Evolutionary conservation across 2,329 filamentous ascomycete genomes (phyloP).

Genomic region (Rhytidhysteron rufulum): DNA sequence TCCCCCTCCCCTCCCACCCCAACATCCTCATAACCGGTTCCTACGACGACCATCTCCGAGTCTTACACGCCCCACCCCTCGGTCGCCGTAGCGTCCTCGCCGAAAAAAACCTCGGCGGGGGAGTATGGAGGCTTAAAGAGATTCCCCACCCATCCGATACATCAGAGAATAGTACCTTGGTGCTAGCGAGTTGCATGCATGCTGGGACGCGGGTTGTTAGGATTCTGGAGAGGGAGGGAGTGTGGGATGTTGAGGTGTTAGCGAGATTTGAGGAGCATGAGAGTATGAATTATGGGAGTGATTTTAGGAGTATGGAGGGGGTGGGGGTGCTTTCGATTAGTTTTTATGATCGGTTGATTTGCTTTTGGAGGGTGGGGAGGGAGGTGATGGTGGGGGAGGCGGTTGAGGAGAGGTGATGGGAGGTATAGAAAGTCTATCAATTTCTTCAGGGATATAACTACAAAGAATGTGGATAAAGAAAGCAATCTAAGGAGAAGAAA

Average conservation of each 20-base stretch:
- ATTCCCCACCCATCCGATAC: conserved; percentile 34
- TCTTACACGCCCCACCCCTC: conserved; percentile 48
- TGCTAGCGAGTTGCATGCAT: conserved; percentile 88
- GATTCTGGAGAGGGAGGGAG: conserved; percentile 29
- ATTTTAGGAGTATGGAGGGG: conserved; percentile 48
- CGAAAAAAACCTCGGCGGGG: conserved; percentile 66
- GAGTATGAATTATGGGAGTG: conserved; percentile 94
- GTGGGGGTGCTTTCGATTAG: conserved; percentile 64
- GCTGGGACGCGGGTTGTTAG: conserved; percentile 68
- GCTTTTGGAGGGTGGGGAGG: no score
- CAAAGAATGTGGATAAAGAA: no score
- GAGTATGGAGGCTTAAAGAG: conserved; percentile 81
- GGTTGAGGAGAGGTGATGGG: no score
- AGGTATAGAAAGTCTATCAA: no score
- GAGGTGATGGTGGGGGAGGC: no score
- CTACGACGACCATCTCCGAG: conserved; percentile 80
- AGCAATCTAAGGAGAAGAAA: no score
- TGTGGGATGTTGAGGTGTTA: conserved; percentile 62
- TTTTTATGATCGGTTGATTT: conserved; percentile 71
- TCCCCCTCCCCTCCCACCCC: conserved; percentile 57
- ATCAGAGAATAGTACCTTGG: conserved; percentile 11
- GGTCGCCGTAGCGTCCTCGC: conserved; percentile 53
- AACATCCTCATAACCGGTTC: conserved; percentile 73
- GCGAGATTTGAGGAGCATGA: conserved; percentile 77
- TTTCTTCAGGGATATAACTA: no score